Conservation (phyloP, 2,329 filamentous ascomycete species). For the Clonostachys rosea region DNA sequence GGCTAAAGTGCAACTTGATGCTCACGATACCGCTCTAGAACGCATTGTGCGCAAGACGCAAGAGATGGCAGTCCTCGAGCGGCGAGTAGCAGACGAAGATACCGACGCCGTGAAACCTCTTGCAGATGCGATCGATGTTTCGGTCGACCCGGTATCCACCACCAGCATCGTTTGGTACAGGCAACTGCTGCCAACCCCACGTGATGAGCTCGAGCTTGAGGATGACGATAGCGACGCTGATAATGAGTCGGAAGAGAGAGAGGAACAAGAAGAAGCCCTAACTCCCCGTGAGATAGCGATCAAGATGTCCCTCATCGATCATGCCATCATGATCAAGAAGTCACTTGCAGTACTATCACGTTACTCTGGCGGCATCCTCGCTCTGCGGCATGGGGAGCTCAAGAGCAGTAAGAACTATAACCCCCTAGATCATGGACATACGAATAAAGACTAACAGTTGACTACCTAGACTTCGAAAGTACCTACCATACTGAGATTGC, state of each 20-base stretch:
- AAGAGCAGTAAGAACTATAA: constrained; percentile 51
- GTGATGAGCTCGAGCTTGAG: constrained; percentile 11
- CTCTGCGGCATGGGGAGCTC: constrained; percentile 53
- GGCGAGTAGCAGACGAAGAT: constrained; percentile 67
- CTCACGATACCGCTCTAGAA: constrained; percentile 85
- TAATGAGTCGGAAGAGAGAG: constrained; percentile 32
- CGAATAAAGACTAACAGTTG: neutral
- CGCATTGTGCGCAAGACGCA: constrained; percentile 86
- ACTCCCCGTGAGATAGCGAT: constrained; percentile 70
- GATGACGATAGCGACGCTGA: constrained; percentile 28
- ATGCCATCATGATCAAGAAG: constrained; percentile 82
- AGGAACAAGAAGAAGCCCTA: constrained; percentile 42
- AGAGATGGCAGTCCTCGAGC: constrained; percentile 74
- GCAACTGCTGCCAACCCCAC: constrained; percentile 57
- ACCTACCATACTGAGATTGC: constrained; percentile 64
- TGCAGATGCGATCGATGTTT: constrained; percentile 71
- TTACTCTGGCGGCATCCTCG: constrained; percentile 55
- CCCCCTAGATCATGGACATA: neutral
- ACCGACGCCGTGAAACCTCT: constrained; percentile 64
- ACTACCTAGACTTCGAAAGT: constrained; percentile 49
- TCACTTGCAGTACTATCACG: constrained; percentile 68
- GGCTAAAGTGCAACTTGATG: constrained; percentile 61
- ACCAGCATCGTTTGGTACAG: constrained; percentile 77
- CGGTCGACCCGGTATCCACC: constrained; percentile 70
- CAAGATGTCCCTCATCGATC: constrained; percentile 80